Conservation (phyloP, 2,329 filamentous ascomycete genomes). For the Scedosporium minutisporum region DNA sequence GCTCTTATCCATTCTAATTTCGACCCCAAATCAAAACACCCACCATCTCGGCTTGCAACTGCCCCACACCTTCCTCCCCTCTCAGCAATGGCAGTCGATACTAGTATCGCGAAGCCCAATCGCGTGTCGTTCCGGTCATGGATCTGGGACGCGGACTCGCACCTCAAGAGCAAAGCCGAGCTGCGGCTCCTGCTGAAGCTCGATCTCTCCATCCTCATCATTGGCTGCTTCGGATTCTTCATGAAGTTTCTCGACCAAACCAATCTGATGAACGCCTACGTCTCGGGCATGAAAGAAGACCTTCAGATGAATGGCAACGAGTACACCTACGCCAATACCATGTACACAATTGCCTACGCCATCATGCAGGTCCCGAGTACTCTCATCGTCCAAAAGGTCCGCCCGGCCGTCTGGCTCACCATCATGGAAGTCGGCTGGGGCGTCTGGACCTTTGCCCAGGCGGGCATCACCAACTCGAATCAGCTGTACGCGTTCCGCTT, state of each 20-base stretch:
- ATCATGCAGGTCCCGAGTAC: slow-evolving; percentile 33
- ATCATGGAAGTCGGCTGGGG: slow-evolving; percentile 27
- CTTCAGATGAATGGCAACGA: slow-evolving; percentile 10
- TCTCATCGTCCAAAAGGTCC: slow-evolving; percentile 32
- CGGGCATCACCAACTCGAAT: slow-evolving; percentile 24
- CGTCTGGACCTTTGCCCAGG: slow-evolving; percentile 30
- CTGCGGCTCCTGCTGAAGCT: slow-evolving; percentile 37
- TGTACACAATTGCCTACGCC: slow-evolving; percentile 36
- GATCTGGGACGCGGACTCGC: slow-evolving; percentile 3
- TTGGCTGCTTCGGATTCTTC: slow-evolving; percentile 51
- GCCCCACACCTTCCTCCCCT: neutral
- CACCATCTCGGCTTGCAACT: neutral
- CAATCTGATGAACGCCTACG: slow-evolving; percentile 26
- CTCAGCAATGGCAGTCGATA: neutral
- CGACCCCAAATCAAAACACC: neutral
- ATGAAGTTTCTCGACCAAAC: slow-evolving; percentile 35
- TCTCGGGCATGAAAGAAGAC: slow-evolving; percentile 18
- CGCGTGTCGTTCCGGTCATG: slow-evolving; percentile 4
- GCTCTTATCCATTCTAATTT: no score
- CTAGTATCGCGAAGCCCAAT: neutral
- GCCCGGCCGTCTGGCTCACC: slow-evolving; percentile 31
- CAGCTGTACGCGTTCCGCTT: slow-evolving; percentile 40
- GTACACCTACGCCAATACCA: slow-evolving; percentile 32
- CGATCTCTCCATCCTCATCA: slow-evolving; percentile 44
- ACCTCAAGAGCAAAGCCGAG: slow-evolving; percentile 22